Percentiles rank a stretch among this genome's conserved stretches.
phyloP scores from a whole-genome alignment of 495 filamentous ascomycete species.

The Neurospora sublineolata region DNA sequence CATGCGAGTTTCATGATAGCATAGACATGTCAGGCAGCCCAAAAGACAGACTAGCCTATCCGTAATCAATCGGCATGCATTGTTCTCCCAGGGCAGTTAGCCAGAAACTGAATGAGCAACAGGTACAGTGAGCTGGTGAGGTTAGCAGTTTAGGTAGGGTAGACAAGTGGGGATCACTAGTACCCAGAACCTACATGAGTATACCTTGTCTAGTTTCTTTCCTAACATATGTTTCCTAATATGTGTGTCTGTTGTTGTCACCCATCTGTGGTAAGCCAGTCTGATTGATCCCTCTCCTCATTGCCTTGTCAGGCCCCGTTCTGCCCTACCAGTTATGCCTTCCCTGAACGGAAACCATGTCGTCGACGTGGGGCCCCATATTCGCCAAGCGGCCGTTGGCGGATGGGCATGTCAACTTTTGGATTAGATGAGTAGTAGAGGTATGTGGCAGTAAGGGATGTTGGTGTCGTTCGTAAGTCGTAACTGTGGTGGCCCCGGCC shows the following conservation, averaged over 20 bases:
- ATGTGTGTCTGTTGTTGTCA: neutral
- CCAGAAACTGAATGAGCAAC: neutral
- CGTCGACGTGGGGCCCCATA: neutral
- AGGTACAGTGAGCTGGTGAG: neutral
- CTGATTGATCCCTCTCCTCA: neutral
- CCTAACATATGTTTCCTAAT: neutral
- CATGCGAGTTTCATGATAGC: neutral
- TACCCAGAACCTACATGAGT: neutral
- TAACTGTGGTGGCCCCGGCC: neutral
- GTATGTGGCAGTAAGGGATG: neutral
- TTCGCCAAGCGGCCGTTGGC: neutral
- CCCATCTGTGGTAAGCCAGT: neutral
- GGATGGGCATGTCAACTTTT: neutral
- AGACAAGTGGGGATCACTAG: neutral
- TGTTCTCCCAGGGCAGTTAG: neutral
- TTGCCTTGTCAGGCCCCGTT: neutral
- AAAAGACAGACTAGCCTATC: neutral
- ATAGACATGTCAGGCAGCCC: neutral
- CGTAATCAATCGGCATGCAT: neutral
- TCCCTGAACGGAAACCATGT: neutral
- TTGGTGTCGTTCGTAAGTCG: neutral
- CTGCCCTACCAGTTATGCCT: neutral
- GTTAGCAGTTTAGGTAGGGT: neutral
- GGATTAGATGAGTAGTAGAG: neutral
- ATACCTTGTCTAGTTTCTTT: neutral